Evolutionary conservation across 23 red algal species (phyloP).

Genomic region (Agarophyton chilense): DNA sequence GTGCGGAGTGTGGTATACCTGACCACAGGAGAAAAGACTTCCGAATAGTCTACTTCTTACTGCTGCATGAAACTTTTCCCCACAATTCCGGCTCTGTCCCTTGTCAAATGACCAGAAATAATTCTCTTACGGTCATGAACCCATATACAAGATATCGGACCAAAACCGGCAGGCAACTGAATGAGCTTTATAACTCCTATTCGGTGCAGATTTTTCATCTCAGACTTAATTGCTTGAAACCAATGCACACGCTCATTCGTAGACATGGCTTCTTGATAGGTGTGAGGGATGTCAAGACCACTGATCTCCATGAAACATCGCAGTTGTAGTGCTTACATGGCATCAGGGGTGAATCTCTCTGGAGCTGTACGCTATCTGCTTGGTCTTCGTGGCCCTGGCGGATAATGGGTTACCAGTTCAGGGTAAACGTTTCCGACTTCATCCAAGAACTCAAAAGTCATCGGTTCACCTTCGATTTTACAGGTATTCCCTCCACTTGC

Average conservation of each 20-base stretch:
- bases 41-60: constrained; percentile 13
- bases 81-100: not conserved
- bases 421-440: constrained; percentile 1
- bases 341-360: not conserved
- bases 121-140: constrained; percentile 13
- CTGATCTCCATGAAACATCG: not conserved
- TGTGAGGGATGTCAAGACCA: not conserved
- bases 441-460: constrained; percentile 25
- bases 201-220: not conserved
- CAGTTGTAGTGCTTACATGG: not conserved
- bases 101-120: not conserved
- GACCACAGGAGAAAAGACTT: constrained; percentile 35
- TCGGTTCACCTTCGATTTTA: too few relatives aligned
- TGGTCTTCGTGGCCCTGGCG: not conserved
- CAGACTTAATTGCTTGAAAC: constrained; percentile 11
- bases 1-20: constrained; percentile 29
- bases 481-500: too few relatives aligned
- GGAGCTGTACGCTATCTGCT: not conserved
- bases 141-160: not conserved
- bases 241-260: not conserved
- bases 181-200: not conserved
- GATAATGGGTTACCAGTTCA: constrained; percentile 17
- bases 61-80: constrained; percentile 23
- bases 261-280: constrained; percentile 23
- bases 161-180: not conserved